Evolutionary conservation across 306 rosid genomes (phyloP).

Genomic region (Gynostemma pentaphyllum): DNA sequence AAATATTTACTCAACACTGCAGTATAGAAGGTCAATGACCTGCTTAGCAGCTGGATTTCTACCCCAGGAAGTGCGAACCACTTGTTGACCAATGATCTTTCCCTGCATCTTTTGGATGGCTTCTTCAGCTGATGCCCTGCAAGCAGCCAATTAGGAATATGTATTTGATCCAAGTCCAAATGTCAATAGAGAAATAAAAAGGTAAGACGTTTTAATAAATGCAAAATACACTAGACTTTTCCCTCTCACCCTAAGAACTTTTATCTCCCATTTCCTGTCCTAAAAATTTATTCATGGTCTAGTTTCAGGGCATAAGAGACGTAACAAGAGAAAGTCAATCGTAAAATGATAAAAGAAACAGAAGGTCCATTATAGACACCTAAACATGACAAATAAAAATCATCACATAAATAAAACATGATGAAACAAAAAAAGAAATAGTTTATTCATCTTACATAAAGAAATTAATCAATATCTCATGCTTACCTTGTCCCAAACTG

Average conservation of each 20-base stretch:
- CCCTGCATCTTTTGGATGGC: slow-evolving; percentile 89
- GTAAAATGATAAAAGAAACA: too few relatives aligned
- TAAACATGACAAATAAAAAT: too few relatives aligned
- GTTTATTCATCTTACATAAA: neutral
- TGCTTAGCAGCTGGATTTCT: slow-evolving; percentile 64
- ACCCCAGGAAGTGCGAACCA: slow-evolving; percentile 73
- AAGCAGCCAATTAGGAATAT: slow-evolving; percentile 6
- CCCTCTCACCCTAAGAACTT: neutral
- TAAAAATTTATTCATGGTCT: neutral
- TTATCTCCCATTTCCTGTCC: neutral
- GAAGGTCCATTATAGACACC: too few relatives aligned
- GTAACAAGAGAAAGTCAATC: neutral
- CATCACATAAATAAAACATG: too few relatives aligned
- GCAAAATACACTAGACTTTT: neutral
- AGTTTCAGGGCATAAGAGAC: slow-evolving; percentile 1
- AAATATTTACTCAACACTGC: neutral
- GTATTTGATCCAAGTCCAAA: slow-evolving; percentile 12
- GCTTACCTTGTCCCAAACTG: slow-evolving; percentile 73
- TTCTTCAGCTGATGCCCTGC: slow-evolving; percentile 75
- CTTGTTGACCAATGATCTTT: slow-evolving; percentile 72
- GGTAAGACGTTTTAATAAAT: neutral
- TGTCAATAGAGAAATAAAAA: neutral
- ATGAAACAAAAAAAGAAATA: neutral
- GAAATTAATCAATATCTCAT: neutral
- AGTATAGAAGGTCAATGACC: slow-evolving; percentile 28